These are phyloP conservation scores for Lonicera japonica DNA, from an alignment of 129 eudicot species.

Conservation along the genomic window DNA sequence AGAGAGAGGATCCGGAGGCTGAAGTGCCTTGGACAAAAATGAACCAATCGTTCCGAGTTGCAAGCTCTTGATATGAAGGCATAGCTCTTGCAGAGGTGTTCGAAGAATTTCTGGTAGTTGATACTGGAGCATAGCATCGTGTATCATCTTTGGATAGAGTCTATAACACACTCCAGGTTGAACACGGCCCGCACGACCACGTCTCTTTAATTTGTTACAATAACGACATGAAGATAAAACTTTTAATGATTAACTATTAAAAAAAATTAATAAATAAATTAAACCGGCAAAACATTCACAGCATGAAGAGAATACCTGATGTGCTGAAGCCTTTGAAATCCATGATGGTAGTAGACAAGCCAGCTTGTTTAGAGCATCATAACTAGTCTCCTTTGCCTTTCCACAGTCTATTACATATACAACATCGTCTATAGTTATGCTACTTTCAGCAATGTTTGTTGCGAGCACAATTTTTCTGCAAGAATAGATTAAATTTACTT, in stretches of 20 bases:
- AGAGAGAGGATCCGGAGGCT: conserved; percentile 89
- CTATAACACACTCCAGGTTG: conserved; percentile 92
- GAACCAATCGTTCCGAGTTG: conserved; percentile 70
- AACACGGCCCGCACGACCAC: conserved; percentile 99
- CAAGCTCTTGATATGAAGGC: conserved; percentile 87
- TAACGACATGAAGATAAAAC: background rate
- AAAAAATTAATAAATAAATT: too few species aligned
- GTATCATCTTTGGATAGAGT: conserved; percentile 75
- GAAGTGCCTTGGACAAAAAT: conserved; percentile 82
- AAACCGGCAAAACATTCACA: background rate
- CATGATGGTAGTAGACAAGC: conserved; percentile 94
- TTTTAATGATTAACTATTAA: background rate
- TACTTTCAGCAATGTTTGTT: conserved; percentile 95
- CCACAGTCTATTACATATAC: conserved; percentile 95
- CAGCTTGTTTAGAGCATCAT: conserved; percentile 92
- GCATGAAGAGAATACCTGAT: conserved; percentile 52
- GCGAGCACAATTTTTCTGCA: conserved; percentile 91
- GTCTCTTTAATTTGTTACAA: too few species aligned
- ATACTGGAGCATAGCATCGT: conserved; percentile 88
- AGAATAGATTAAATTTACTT: conserved; percentile 2
- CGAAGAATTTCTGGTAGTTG: conserved; percentile 94
- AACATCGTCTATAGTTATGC: conserved; percentile 95
- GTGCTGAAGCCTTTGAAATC: conserved; percentile 99
- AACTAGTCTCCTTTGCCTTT: conserved; percentile 96
- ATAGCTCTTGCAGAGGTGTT: conserved; percentile 91